These are phyloP conservation scores for Phoma sp. DNA, from an alignment of 2,329 filamentous ascomycete genomes.

Conservation along the genomic window DNA sequence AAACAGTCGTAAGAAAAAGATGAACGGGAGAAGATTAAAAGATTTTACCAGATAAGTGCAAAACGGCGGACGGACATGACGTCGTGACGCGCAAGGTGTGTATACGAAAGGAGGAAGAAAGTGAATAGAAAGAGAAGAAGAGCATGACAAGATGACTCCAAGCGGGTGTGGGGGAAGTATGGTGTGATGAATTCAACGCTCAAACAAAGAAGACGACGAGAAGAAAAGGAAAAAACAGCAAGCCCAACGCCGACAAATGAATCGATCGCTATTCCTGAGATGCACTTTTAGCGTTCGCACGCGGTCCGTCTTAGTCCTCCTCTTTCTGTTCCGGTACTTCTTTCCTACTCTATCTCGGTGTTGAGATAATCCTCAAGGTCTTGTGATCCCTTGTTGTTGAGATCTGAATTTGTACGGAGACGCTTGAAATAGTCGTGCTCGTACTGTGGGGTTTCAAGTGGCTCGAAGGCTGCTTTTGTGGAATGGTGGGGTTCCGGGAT, in stretches of 20 bases:
- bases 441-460: conserved; percentile 11
- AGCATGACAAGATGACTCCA: too few species aligned
- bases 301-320: conserved; percentile 11
- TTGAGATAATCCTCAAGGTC: conserved; percentile 14
- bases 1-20: too few species aligned
- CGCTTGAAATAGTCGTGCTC: conserved; percentile 17
- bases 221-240: not conserved
- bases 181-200: too few species aligned
- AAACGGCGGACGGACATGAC: too few species aligned
- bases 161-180: too few species aligned
- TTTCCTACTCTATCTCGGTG: conserved; percentile 13
- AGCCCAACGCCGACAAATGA: conserved; percentile 7
- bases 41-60: too few species aligned
- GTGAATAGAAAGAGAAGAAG: too few species aligned
- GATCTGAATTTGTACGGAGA: conserved; percentile 7
- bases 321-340: not conserved
- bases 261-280: not conserved
- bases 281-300: conserved; percentile 17
- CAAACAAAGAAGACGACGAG: too few species aligned
- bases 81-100: too few species aligned
- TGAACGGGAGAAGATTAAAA: too few species aligned
- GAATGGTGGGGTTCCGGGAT: conserved; percentile 6
- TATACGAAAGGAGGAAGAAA: too few species aligned
- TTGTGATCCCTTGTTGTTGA: conserved; percentile 2
- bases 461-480: conserved; percentile 14